These are phyloP conservation scores for Lyophyllum atratum DNA, from an alignment of 768 basidiomycete genomes.

Conservation along the genomic window DNA sequence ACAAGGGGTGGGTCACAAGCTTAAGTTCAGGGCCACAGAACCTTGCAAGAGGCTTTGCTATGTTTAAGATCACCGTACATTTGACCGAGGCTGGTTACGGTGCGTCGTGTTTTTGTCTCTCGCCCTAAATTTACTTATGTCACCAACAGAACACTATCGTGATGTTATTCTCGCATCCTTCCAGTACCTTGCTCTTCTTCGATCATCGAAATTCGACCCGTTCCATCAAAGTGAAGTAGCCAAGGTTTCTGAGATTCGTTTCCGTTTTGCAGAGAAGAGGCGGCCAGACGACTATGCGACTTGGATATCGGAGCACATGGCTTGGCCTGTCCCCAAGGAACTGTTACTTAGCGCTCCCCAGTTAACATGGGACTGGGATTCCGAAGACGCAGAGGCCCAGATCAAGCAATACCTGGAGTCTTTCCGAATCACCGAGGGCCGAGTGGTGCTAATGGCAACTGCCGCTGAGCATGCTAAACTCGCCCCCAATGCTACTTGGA, in stretches of 20 bases:
- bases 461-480: slow-evolving; percentile 59
- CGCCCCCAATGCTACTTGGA: slow-evolving; percentile 51
- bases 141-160: slow-evolving; percentile 68
- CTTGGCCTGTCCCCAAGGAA: slow-evolving; percentile 81
- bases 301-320: slow-evolving; percentile 72
- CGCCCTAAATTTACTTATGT: not conserved
- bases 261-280: slow-evolving; percentile 86
- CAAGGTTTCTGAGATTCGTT: slow-evolving; percentile 69
- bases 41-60: slow-evolving; percentile 81
- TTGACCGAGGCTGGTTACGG: slow-evolving; percentile 87
- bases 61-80: slow-evolving; percentile 82
- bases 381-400: slow-evolving; percentile 46
- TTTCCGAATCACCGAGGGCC: slow-evolving; percentile 58
- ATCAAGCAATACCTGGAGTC: slow-evolving; percentile 62
- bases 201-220: slow-evolving; percentile 57
- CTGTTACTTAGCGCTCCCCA: slow-evolving; percentile 71
- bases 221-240: slow-evolving; percentile 79
- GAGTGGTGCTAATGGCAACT: slow-evolving; percentile 81
- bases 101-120: slow-evolving; percentile 38
- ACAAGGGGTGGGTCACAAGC: slow-evolving; percentile 81
- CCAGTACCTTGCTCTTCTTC: slow-evolving; percentile 77
- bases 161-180: slow-evolving; percentile 68
- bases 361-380: slow-evolving; percentile 75
- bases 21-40: slow-evolving; percentile 70
- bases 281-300: slow-evolving; percentile 80